Percentiles rank a stretch among this genome's conserved stretches.
Conservation (phyloP, 768 basidiomycete genomes). For the Russula earlei region DNA sequence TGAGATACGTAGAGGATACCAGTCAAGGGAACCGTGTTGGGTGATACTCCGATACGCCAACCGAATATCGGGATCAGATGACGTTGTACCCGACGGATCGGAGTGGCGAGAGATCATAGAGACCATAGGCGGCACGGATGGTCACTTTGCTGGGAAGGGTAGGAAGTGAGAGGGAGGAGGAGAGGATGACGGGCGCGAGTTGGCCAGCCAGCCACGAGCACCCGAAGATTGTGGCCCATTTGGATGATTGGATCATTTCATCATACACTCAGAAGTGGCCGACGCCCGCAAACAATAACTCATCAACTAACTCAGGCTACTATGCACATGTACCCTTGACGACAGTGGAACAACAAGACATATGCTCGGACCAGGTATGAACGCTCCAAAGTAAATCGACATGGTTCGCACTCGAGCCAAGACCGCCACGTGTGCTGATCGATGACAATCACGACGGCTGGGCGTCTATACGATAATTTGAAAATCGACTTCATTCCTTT, state of each 20-base stretch:
- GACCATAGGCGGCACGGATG: background rate
- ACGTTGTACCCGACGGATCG: background rate
- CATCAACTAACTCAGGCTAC: too few species aligned
- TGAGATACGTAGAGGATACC: background rate
- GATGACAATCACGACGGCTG: too few species aligned
- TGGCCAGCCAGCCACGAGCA: too few species aligned
- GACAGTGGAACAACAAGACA: background rate
- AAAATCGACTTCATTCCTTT: too few species aligned
- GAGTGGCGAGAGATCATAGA: conserved; percentile 3
- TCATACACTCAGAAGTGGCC: too few species aligned
- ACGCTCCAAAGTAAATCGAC: too few species aligned
- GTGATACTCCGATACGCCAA: conserved; percentile 12
- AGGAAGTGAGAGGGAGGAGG: background rate
- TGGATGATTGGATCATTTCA: conserved; percentile 3
- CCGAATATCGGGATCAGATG: conserved; percentile 10
- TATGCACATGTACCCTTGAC: conserved; percentile 1
- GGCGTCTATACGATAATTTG: too few species aligned
- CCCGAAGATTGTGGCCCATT: background rate
- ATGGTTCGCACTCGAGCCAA: too few species aligned
- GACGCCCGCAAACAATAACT: too few species aligned
- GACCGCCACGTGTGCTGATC: too few species aligned
- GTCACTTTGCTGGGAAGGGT: background rate
- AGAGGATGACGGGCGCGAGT: background rate
- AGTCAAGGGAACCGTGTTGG: conserved; percentile 14
- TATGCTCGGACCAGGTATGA: too few species aligned